Conservation (phyloP, 1,284 basidiomycete genomes). For the Testicularia cyperi region DNA sequence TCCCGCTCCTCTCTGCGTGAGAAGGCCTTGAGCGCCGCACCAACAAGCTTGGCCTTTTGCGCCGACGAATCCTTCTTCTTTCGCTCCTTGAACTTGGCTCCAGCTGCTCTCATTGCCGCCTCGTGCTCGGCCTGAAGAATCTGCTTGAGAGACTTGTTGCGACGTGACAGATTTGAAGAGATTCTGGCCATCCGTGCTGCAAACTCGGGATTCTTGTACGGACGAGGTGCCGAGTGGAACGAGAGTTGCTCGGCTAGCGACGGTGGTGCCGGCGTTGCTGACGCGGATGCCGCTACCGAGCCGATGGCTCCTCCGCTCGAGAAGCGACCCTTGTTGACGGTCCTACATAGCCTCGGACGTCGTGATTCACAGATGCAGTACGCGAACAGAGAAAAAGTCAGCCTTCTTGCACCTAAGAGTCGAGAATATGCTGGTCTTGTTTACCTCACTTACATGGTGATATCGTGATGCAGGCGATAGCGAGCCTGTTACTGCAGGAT, state of each 20-base stretch:
- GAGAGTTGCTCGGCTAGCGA: constrained; percentile 34
- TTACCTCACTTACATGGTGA: too few species aligned
- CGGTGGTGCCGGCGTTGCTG: constrained; percentile 28
- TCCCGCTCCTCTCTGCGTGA: constrained; percentile 27
- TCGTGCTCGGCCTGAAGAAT: constrained; percentile 49
- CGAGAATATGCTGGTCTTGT: too few species aligned
- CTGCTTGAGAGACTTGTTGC: constrained; percentile 55
- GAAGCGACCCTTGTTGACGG: constrained; percentile 7
- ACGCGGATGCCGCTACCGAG: constrained; percentile 9
- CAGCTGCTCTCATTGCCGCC: constrained; percentile 32
- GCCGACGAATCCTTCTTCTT: constrained; percentile 16
- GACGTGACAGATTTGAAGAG: constrained; percentile 31
- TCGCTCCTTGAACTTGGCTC: constrained; percentile 26
- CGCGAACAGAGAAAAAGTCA: too few species aligned
- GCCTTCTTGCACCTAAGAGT: too few species aligned
- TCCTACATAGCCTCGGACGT: too few species aligned
- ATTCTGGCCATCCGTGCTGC: constrained; percentile 23
- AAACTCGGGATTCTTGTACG: constrained; percentile 40
- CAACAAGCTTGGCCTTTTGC: constrained; percentile 18
- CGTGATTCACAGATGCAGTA: too few species aligned
- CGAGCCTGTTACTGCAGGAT: too few species aligned
- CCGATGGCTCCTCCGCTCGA: constrained; percentile 1
- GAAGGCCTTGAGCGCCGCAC: constrained; percentile 29
- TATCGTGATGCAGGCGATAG: too few species aligned
- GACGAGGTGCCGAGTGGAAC: constrained; percentile 22